phyloP scores from a whole-genome alignment of 2,329 filamentous ascomycete genomes.

The Biscogniauxia marginata region DNA sequence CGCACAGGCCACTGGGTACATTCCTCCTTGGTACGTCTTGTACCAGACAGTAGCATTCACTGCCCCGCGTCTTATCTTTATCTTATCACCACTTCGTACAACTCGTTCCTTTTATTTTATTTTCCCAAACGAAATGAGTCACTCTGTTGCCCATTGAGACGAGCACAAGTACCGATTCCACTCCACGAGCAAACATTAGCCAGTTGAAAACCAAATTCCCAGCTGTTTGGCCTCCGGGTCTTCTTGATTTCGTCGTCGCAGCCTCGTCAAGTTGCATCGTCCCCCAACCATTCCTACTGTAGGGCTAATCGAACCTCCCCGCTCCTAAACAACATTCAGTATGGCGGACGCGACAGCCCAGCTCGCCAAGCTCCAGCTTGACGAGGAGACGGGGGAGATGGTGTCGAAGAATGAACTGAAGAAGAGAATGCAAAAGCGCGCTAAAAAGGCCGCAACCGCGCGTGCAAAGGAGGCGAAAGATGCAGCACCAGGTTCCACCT shows the following conservation, averaged over 20 bases:
- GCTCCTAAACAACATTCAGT: slow-evolving; percentile 2
- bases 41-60: neutral
- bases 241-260: too few species aligned
- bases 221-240: neutral
- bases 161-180: neutral
- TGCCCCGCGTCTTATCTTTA: neutral
- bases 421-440: slow-evolving; percentile 58
- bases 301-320: neutral
- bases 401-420: slow-evolving; percentile 63
- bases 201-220: neutral
- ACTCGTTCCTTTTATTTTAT: neutral
- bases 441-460: slow-evolving; percentile 53
- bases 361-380: slow-evolving; percentile 57
- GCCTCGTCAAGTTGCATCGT: too few species aligned
- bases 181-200: neutral
- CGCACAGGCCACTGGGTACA: neutral
- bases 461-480: slow-evolving; percentile 44
- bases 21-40: neutral
- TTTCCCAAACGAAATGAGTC: neutral
- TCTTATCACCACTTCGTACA: neutral
- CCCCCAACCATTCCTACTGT: too few species aligned
- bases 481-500: slow-evolving; percentile 24
- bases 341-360: slow-evolving; percentile 43
- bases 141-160: neutral
- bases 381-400: slow-evolving; percentile 65